Evolutionary conservation across 805 yeast species (phyloP), one percentile per base, ranked within the genome.

Genomic region (Zygosaccharomyces gambellarensis): DNA sequence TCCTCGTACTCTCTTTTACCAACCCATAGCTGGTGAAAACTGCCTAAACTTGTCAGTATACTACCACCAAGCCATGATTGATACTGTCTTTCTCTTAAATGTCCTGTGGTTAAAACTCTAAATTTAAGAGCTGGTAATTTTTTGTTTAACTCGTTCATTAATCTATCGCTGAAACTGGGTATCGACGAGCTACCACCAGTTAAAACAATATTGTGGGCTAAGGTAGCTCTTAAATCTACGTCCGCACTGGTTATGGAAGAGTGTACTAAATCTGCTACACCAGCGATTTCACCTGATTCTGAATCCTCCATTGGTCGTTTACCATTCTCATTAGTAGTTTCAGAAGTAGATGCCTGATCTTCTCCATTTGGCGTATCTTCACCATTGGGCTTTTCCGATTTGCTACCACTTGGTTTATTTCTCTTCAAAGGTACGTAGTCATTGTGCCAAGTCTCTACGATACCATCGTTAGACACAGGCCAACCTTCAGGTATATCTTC

Each of bases 1-100:
- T 90, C 97, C 53, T 87, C 89, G 59, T 84, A 87, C 67, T 90
- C 97, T 56, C 79, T 80, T 61, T 82, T 83, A 38, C 90, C 85
- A 2, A 90, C 96, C 97, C 97, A 90, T 70, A 87, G 72, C 68
- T 90, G 97, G 67, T 90, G 97, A 75, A 90, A 90, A 2, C 96
- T 87, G 30, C 97, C 97, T 58, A 90, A 75, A 46, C 94, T 83
- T 5, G 95, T 82, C 48, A 90, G 71, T 34, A 90, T 90, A 55
- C 92, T 83, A 6, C 96, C 97, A 40, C 97, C 97, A 44, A 90
- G 78, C 96, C 97, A 90, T 6, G 92, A 75, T 52, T 89, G 86
- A 62, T 79, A 85, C 55, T 81, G 79, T 62, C 97, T 78, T 68
- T 90, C 97, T 48, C 76, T 75, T 4, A 83, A 67, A 60, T 82